Percentiles rank a stretch among this genome's conserved stretches.
Evolutionary conservation across 2,329 filamentous ascomycete species (phyloP).

Genomic region (Botrytis aclada): DNA sequence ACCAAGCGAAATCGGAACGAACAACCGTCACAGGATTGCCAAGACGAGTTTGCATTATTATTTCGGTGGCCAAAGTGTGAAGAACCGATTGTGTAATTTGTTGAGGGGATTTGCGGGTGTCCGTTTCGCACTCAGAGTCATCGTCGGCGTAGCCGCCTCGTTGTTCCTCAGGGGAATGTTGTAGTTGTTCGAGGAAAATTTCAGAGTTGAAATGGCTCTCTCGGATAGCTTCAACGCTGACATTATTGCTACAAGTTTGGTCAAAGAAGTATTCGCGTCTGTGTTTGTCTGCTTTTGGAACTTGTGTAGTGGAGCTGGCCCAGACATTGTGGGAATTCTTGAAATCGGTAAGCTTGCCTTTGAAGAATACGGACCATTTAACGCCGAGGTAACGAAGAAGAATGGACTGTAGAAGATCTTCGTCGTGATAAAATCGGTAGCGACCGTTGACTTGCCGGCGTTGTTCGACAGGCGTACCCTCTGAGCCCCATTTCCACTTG

Average conservation of each 20-base stretch:
- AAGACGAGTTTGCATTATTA: constrained; percentile 40
- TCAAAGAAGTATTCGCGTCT: constrained; percentile 47
- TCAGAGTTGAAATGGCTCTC: constrained; percentile 45
- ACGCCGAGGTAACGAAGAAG: constrained; percentile 53
- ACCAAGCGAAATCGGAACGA: constrained; percentile 57
- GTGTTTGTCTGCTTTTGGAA: constrained; percentile 31
- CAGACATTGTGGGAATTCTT: constrained; percentile 20
- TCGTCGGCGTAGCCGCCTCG: constrained; percentile 25
- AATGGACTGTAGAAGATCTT: constrained; percentile 54
- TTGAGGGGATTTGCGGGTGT: constrained; percentile 43
- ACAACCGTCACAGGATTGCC: constrained; percentile 50
- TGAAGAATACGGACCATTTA: constrained; percentile 48
- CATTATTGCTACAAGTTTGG: constrained; percentile 9
- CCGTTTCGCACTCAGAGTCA: constrained; percentile 19
- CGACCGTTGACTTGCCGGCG: constrained; percentile 54
- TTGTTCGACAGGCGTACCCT: constrained; percentile 47
- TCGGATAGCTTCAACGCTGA: constrained; percentile 39
- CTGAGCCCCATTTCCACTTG: constrained; percentile 49
- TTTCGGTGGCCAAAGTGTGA: constrained; percentile 54
- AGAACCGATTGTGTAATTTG: constrained; percentile 55
- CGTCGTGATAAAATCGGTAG: constrained; percentile 58
- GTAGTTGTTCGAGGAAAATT: constrained; percentile 57
- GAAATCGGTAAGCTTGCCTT: constrained; percentile 37
- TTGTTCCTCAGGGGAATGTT: constrained; percentile 39
- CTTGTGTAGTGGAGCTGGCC: constrained; percentile 30